A percentile compares a stretch with the other conserved stretches of the same genome.
Conservation (phyloP, 1,284 basidiomycete genomes). For the Pascua guehoae region DNA sequence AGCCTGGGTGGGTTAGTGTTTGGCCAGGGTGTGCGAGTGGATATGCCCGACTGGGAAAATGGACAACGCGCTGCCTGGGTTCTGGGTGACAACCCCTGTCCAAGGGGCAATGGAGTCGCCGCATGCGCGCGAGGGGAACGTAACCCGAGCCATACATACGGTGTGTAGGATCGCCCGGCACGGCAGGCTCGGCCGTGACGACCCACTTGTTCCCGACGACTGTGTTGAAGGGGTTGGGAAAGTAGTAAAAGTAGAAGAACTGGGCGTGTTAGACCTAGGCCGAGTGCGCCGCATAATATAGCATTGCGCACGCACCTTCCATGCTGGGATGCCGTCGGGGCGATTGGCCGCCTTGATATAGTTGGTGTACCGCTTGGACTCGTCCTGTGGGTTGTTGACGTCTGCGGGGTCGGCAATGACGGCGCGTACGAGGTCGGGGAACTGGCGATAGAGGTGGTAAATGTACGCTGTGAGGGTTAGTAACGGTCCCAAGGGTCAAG, state of each 20-base stretch:
- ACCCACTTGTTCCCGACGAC: constrained; percentile 22
- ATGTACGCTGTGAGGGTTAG: constrained; percentile 17
- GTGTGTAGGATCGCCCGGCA: background rate
- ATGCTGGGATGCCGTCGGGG: constrained; percentile 24
- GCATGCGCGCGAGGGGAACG: too few relatives aligned
- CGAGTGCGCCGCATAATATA: background rate
- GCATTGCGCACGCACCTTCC: constrained; percentile 21
- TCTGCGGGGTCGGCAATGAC: constrained; percentile 13
- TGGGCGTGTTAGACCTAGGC: background rate
- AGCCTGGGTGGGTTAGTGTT: background rate
- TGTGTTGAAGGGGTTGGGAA: constrained; percentile 13
- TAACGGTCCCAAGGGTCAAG: background rate
- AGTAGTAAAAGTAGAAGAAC: constrained; percentile 25
- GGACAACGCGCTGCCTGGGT: too few relatives aligned
- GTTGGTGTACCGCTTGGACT: background rate
- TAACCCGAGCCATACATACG: too few relatives aligned
- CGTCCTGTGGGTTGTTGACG: constrained; percentile 3
- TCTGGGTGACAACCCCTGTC: too few relatives aligned
- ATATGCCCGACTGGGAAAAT: too few relatives aligned
- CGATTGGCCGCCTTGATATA: constrained; percentile 14
- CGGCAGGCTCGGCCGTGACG: constrained; percentile 9
- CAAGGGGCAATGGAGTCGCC: too few relatives aligned
- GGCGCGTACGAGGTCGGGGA: constrained; percentile 21
- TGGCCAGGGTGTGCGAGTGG: background rate
- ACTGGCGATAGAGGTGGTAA: constrained; percentile 24